Percentiles rank a stretch among this genome's conserved stretches.
phyloP scores from a whole-genome alignment of 2,329 filamentous ascomycete species.

The Botrytis squamosa region DNA sequence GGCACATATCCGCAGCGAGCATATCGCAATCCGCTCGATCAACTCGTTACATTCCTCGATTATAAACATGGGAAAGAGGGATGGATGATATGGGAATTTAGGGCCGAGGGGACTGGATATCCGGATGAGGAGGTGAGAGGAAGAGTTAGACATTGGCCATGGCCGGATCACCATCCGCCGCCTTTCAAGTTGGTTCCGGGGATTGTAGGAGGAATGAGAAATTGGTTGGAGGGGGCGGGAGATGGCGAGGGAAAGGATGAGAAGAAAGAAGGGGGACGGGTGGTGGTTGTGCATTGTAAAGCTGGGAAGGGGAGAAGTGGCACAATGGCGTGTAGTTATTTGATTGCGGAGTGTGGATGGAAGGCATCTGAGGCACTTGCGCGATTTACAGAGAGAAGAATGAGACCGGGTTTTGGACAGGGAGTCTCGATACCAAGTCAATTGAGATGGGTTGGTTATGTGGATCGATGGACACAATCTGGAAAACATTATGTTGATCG shows the following conservation, averaged over 20 bases:
- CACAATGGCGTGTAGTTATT: slow-evolving; percentile 81
- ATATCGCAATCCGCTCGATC: slow-evolving; percentile 89
- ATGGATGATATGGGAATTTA: slow-evolving; percentile 98
- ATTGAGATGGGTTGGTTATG: slow-evolving; percentile 81
- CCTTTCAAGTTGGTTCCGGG: slow-evolving; percentile 85
- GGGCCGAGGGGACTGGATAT: slow-evolving; percentile 94
- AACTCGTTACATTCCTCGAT: slow-evolving; percentile 85
- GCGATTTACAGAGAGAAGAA: slow-evolving; percentile 76
- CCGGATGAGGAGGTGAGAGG: slow-evolving; percentile 85
- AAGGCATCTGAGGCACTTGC: slow-evolving; percentile 60
- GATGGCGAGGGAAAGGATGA: slow-evolving; percentile 31
- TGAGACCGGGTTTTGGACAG: slow-evolving; percentile 83
- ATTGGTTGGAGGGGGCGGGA: slow-evolving; percentile 67
- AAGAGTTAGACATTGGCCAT: slow-evolving; percentile 87
- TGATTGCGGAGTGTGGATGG: slow-evolving; percentile 84
- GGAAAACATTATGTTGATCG: slow-evolving; percentile 80
- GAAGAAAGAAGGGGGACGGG: slow-evolving; percentile 47
- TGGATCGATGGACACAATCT: slow-evolving; percentile 76
- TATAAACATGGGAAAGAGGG: slow-evolving; percentile 69
- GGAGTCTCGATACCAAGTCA: slow-evolving; percentile 95
- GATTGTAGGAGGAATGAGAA: slow-evolving; percentile 89
- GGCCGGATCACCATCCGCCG: slow-evolving; percentile 95
- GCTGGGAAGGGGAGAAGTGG: slow-evolving; percentile 93
- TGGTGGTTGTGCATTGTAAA: slow-evolving; percentile 94
- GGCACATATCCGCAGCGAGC: slow-evolving; percentile 86